phyloP scores from a whole-genome alignment of 2,329 filamentous ascomycete genomes.

The Aspergillus novofumigatus region DNA sequence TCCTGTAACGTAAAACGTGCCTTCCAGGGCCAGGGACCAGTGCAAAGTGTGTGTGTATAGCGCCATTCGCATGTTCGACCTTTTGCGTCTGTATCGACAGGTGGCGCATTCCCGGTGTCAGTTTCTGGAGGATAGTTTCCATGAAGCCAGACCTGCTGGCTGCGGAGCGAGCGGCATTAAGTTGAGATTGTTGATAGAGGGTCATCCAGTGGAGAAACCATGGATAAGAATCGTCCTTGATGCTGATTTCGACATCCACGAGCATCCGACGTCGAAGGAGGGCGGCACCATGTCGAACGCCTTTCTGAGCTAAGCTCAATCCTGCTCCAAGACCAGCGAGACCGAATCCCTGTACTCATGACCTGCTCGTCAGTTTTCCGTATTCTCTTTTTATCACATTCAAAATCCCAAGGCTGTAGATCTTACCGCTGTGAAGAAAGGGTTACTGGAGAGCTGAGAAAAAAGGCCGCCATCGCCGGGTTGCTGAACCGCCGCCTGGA shows the following conservation, averaged over 20 bases:
- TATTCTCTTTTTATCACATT: background rate
- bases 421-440: constrained; percentile 48
- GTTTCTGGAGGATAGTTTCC: constrained; percentile 52
- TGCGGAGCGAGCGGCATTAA: constrained; percentile 50
- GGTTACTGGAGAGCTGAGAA: constrained; percentile 45
- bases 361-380: background rate
- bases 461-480: constrained; percentile 38
- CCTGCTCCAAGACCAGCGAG: constrained; percentile 83
- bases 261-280: constrained; percentile 80
- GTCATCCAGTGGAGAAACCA: constrained; percentile 97
- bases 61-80: constrained; percentile 60
- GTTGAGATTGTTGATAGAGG: constrained; percentile 64
- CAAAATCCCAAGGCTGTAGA: background rate
- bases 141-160: constrained; percentile 42
- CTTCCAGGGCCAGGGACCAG: constrained; percentile 87
- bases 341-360: constrained; percentile 64
- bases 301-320: constrained; percentile 74
- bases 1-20: constrained; percentile 81
- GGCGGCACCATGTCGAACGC: constrained; percentile 65
- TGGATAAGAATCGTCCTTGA: constrained; percentile 85
- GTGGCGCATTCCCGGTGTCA: constrained; percentile 60
- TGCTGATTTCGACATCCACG: constrained; percentile 92
- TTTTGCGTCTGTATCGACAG: constrained; percentile 63
- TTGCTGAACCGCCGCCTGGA: constrained; percentile 24
- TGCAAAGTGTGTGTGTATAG: constrained; percentile 74